Evolutionary conservation across 139 green algal genomes (phyloP).

Genomic region (Monoraphidium neglectum): DNA sequence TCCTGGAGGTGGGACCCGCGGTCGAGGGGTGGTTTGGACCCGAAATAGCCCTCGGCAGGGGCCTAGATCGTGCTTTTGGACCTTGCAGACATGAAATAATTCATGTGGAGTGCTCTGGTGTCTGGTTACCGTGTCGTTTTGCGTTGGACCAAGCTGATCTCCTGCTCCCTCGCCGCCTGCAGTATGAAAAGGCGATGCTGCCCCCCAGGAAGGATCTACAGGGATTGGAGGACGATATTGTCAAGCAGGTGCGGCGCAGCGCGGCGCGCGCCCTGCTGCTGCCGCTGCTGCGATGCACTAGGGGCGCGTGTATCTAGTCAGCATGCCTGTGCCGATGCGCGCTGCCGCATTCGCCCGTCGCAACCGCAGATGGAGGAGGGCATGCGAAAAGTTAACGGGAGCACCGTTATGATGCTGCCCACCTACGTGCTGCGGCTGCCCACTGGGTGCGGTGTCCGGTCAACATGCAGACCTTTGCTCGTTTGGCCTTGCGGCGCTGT

Average conservation of each 20-base stretch:
- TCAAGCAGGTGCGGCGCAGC: slow-evolving; percentile 25
- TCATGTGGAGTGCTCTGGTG: neutral
- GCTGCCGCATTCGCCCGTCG: neutral
- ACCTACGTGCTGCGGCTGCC: slow-evolving; percentile 49
- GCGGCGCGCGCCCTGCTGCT: neutral
- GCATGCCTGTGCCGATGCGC: neutral
- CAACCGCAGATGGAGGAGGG: slow-evolving; percentile 39
- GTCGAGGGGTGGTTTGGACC: neutral
- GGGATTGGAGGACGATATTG: slow-evolving; percentile 43
- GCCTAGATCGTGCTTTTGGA: too few relatives aligned
- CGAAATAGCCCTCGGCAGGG: too few relatives aligned
- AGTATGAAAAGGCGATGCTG: slow-evolving; percentile 30
- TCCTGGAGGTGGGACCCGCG: slow-evolving; percentile 11
- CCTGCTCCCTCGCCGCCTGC: neutral
- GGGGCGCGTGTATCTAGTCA: neutral
- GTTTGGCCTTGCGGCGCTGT: neutral
- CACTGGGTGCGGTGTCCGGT: slow-evolving; percentile 26
- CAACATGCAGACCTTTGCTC: slow-evolving; percentile 8
- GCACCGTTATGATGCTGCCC: slow-evolving; percentile 57
- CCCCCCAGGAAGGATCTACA: slow-evolving; percentile 23
- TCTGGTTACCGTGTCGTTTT: neutral
- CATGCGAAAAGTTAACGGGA: slow-evolving; percentile 26
- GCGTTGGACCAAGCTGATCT: neutral
- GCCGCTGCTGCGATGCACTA: neutral
- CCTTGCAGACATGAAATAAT: neutral